Conservation (phyloP, 139 green algal genomes). For the Coelastrella sp. region DNA sequence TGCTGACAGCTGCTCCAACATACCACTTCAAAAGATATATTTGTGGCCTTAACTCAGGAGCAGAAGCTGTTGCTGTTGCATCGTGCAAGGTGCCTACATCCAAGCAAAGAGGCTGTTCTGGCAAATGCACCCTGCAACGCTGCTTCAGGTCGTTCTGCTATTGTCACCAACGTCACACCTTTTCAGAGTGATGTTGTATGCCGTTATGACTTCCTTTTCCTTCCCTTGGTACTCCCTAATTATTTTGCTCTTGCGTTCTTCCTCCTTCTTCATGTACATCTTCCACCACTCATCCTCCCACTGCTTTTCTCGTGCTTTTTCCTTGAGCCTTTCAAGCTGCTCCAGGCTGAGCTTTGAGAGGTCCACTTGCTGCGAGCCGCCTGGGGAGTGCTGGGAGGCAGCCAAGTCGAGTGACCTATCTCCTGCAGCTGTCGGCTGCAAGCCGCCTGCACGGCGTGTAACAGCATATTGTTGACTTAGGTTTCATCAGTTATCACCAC, state of each 20-base stretch:
- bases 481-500: not conserved
- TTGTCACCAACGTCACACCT: not conserved
- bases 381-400: not conserved
- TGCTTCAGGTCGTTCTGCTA: not conserved
- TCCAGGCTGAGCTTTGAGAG: conserved; percentile 11
- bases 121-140: not conserved
- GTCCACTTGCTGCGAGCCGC: not conserved
- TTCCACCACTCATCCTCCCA: conserved; percentile 51
- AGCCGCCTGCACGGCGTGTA: not conserved
- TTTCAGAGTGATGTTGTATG: conserved; percentile 40
- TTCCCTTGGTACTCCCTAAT: not conserved
- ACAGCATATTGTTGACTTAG: not conserved
- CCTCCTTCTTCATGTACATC: conserved; percentile 35
- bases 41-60: not conserved
- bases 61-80: not conserved
- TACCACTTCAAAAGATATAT: not conserved
- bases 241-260: not conserved
- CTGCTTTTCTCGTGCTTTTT: conserved; percentile 48
- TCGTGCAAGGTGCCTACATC: not conserved
- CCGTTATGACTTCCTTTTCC: conserved; percentile 27
- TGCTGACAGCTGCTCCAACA: not conserved
- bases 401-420: not conserved
- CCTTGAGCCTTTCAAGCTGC: conserved; percentile 32
- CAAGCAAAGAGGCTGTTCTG: not conserved
- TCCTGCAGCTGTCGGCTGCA: not conserved